Conservation (phyloP, 768 basidiomycete species). For the Lyophyllum semitale region DNA sequence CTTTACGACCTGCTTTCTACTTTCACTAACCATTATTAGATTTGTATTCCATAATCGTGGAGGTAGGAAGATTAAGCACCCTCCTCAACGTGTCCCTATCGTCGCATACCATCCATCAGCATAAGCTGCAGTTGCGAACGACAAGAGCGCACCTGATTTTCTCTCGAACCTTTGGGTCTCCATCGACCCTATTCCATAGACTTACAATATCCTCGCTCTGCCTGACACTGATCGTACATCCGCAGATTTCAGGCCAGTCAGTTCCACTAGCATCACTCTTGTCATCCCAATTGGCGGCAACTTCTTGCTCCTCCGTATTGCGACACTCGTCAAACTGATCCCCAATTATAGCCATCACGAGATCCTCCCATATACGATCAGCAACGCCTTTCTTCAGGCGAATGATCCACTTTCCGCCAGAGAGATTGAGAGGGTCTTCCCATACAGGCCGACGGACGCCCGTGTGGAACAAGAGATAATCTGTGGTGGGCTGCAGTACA, state of each 20-base stretch:
- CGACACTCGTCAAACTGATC: conserved; percentile 84
- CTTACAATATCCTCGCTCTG: conserved; percentile 94
- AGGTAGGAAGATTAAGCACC: conserved; percentile 73
- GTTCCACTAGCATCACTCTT: conserved; percentile 33
- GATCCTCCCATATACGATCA: conserved; percentile 90
- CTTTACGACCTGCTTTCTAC: not conserved
- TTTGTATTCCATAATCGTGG: conserved; percentile 93
- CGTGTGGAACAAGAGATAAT: conserved; percentile 90
- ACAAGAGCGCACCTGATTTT: conserved; percentile 69
- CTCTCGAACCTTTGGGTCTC: conserved; percentile 73
- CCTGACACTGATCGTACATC: conserved; percentile 92
- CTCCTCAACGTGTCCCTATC: conserved; percentile 76
- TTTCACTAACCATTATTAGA: conserved; percentile 75
- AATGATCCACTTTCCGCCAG: conserved; percentile 95
- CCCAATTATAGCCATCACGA: conserved; percentile 84
- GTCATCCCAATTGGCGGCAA: conserved; percentile 36
- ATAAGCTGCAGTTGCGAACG: not conserved
- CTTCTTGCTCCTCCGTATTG: conserved; percentile 28
- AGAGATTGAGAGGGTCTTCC: conserved; percentile 89
- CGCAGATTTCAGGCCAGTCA: conserved; percentile 85
- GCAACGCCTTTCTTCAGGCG: conserved; percentile 89
- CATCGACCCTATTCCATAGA: conserved; percentile 88
- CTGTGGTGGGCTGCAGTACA: conserved; percentile 83
- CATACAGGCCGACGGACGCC: conserved; percentile 88
- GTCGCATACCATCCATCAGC: not conserved